Percentiles rank a stretch among this genome's conserved stretches.
phyloP scores from a whole-genome alignment of 352 stramenopile species.

The Phytophthora hibernalis region DNA sequence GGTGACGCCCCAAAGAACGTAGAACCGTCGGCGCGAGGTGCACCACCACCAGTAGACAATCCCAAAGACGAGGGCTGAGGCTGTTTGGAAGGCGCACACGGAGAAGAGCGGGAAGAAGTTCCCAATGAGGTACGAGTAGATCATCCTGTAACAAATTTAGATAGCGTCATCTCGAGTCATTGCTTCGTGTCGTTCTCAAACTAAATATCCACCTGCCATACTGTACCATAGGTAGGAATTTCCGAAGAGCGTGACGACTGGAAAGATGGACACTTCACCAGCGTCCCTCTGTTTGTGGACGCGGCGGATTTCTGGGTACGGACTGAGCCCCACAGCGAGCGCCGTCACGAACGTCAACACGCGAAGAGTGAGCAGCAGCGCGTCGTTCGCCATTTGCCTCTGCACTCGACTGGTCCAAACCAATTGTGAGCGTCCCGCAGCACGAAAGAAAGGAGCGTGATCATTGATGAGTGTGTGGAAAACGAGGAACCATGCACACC shows the following conservation, averaged over 20 bases:
- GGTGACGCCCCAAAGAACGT: constrained; percentile 24
- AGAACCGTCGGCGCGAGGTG: constrained; percentile 17
- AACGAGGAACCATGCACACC: too few relatives aligned
- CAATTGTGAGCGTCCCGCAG: constrained; percentile 12
- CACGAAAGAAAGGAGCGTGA: constrained; percentile 22
- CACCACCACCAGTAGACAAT: constrained; percentile 29
- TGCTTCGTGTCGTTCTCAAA: neutral
- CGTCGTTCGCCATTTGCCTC: constrained; percentile 2
- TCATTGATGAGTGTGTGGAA: constrained; percentile 28
- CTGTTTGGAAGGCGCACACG: constrained; percentile 24
- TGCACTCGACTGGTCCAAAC: constrained; percentile 2
- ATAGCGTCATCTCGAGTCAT: neutral
- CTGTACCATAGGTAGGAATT: constrained; percentile 33
- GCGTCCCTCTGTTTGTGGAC: constrained; percentile 26
- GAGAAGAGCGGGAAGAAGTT: constrained; percentile 41
- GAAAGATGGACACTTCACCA: constrained; percentile 31
- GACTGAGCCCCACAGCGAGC: constrained; percentile 25
- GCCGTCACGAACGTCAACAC: constrained; percentile 35
- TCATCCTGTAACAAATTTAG: constrained; percentile 22
- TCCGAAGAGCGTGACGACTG: constrained; percentile 33
- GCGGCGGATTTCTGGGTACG: constrained; percentile 29
- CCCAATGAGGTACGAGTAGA: constrained; percentile 35
- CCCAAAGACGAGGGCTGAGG: constrained; percentile 25
- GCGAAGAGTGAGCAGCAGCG: constrained; percentile 20
- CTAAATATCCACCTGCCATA: too few relatives aligned